Conservation (phyloP, 257 asterid species). For the Nicotiana obtusifolia region DNA sequence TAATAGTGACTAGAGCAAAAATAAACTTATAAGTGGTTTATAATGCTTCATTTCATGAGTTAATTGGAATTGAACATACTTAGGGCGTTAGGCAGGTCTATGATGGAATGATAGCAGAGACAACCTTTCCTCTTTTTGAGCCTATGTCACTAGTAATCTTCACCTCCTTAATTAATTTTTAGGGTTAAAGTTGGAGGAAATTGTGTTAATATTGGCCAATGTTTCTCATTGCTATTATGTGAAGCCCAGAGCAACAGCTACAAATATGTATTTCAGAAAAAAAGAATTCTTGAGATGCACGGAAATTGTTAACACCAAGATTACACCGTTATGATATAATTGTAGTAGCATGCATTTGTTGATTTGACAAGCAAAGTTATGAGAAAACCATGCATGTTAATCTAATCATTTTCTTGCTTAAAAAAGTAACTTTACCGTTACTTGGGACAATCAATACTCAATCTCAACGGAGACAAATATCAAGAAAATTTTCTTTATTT, state of each 20-base stretch:
- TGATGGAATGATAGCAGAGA: too few relatives aligned
- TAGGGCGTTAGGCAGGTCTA: too few relatives aligned
- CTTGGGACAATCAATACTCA: conserved; percentile 7
- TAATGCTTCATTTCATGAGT: too few relatives aligned
- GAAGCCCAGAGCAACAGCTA: background rate
- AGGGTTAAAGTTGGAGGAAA: background rate
- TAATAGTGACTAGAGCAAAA: too few relatives aligned
- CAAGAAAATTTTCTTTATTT: background rate
- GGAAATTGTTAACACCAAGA: background rate
- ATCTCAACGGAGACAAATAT: background rate
- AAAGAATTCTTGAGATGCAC: background rate
- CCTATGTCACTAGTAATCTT: background rate
- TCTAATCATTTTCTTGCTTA: conserved; percentile 1
- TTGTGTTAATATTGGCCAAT: background rate
- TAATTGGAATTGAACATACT: too few relatives aligned
- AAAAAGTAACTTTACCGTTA: conserved; percentile 10
- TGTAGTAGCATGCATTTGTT: background rate
- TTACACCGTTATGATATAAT: conserved; percentile 5
- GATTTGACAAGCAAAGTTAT: conserved; percentile 5
- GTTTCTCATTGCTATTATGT: background rate
- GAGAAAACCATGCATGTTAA: conserved; percentile 8
- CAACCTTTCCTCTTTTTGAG: too few relatives aligned
- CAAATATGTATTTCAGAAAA: background rate
- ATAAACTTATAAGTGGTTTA: too few relatives aligned
- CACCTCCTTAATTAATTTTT: too few relatives aligned